Conservation (phyloP, 2,329 filamentous ascomycete species). For the Aureobasidium mangrovei region DNA sequence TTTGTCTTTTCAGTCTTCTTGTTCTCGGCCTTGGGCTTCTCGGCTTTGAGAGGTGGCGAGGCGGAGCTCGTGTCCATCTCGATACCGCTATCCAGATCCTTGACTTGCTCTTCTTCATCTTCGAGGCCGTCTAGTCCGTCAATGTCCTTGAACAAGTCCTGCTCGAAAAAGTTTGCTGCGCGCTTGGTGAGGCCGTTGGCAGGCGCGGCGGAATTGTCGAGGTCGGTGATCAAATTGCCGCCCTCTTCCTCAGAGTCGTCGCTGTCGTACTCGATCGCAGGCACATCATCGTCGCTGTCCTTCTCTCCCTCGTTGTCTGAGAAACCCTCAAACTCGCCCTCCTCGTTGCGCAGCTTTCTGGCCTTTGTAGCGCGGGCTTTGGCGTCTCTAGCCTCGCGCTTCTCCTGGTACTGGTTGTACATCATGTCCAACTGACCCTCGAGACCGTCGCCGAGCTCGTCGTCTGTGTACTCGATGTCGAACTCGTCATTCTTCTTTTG, state of each 20-base stretch:
- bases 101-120: conserved; percentile 35
- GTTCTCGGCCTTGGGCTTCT: conserved; percentile 13
- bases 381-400: conserved; percentile 68
- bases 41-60: conserved; percentile 21
- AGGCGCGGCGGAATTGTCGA: conserved; percentile 45
- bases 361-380: conserved; percentile 88
- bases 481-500: conserved; percentile 36
- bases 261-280: conserved; percentile 51
- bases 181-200: conserved; percentile 65
- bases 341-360: conserved; percentile 61
- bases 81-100: conserved; percentile 36
- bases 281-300: conserved; percentile 47
- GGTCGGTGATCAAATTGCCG: conserved; percentile 48
- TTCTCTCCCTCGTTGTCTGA: conserved; percentile 55
- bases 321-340: conserved; percentile 89
- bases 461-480: conserved; percentile 47
- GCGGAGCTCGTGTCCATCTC: conserved; percentile 26
- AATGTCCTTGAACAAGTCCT: conserved; percentile 86
- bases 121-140: conserved; percentile 52
- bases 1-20: conserved; percentile 1
- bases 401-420: conserved; percentile 79
- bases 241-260: conserved; percentile 51
- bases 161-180: conserved; percentile 82
- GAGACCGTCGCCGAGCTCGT: conserved; percentile 70
- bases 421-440: conserved; percentile 79